phyloP scores from a whole-genome alignment of 2,329 filamentous ascomycete species.

The Fusarium sp. region DNA sequence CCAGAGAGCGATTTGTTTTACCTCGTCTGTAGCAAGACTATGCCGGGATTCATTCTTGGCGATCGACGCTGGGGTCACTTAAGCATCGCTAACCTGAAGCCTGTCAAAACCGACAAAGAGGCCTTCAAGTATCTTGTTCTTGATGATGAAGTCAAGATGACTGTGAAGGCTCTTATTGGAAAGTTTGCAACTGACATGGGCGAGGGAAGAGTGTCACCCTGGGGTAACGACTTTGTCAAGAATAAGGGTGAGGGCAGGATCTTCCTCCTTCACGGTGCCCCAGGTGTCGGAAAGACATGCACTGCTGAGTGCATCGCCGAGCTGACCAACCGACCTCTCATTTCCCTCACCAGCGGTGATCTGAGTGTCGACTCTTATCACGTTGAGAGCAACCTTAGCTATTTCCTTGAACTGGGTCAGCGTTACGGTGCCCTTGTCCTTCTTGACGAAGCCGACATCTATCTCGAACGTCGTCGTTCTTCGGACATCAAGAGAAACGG shows the following conservation, averaged over 20 bases:
- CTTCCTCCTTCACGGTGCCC: constrained; percentile 63
- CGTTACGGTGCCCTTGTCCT: constrained; percentile 64
- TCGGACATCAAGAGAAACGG: constrained; percentile 60
- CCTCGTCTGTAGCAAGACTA: constrained; percentile 55
- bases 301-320: constrained; percentile 67
- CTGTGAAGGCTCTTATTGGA: constrained; percentile 60
- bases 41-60: constrained; percentile 59
- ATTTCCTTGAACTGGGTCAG: constrained; percentile 61
- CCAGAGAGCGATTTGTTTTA: constrained; percentile 59
- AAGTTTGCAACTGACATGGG: constrained; percentile 55
- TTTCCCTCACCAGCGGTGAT: constrained; percentile 63
- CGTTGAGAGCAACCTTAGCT: constrained; percentile 58
- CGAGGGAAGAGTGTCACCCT: constrained; percentile 55
- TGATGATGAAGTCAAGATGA: constrained; percentile 60
- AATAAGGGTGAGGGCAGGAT: constrained; percentile 63
- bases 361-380: constrained; percentile 53
- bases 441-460: constrained; percentile 70
- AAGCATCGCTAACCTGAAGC: constrained; percentile 53
- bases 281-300: constrained; percentile 68
- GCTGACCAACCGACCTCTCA: constrained; percentile 61
- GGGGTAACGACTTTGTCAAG: constrained; percentile 60
- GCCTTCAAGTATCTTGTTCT: constrained; percentile 63
- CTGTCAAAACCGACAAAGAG: constrained; percentile 57
- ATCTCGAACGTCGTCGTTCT: constrained; percentile 63
- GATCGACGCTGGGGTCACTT: constrained; percentile 60